These are phyloP conservation scores for Coniochaeta hoffmannii DNA, from an alignment of 2,329 filamentous ascomycete genomes.

Conservation along the genomic window DNA sequence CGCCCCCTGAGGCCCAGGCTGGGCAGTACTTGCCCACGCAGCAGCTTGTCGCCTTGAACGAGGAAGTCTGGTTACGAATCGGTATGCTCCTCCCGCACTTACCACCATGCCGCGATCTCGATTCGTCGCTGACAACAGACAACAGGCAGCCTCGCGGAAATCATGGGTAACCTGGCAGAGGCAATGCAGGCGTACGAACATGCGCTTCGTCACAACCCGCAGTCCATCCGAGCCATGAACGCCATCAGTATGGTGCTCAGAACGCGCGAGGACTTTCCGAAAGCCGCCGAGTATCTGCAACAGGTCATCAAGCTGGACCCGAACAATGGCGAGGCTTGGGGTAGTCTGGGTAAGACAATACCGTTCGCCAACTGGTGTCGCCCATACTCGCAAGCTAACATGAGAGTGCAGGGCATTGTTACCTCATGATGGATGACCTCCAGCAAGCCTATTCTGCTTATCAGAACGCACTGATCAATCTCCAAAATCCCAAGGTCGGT, in stretches of 20 bases:
- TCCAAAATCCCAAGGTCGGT: slow-evolving; percentile 83
- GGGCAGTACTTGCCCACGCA: slow-evolving; percentile 60
- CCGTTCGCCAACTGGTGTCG: slow-evolving; percentile 17
- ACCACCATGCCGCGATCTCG: slow-evolving; percentile 9
- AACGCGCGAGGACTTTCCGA: slow-evolving; percentile 86
- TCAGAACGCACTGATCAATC: slow-evolving; percentile 87
- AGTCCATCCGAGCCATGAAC: slow-evolving; percentile 87
- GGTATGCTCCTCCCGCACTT: slow-evolving; percentile 48
- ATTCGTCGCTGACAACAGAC: slow-evolving; percentile 20
- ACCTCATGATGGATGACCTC: slow-evolving; percentile 96
- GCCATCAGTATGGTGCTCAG: slow-evolving; percentile 88
- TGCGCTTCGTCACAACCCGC: slow-evolving; percentile 78
- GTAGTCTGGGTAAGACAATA: slow-evolving; percentile 68
- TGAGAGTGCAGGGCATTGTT: slow-evolving; percentile 73
- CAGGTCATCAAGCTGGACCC: slow-evolving; percentile 84
- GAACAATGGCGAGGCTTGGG: slow-evolving; percentile 92
- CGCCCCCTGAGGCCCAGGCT: slow-evolving; percentile 48
- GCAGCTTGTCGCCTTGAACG: slow-evolving; percentile 72
- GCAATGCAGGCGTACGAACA: slow-evolving; percentile 87
- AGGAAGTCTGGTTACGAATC: slow-evolving; percentile 85
- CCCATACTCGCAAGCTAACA: not conserved
- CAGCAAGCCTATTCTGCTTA: slow-evolving; percentile 97
- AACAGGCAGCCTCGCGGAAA: slow-evolving; percentile 74
- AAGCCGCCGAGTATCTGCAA: slow-evolving; percentile 87
- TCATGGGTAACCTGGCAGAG: slow-evolving; percentile 81